Percentiles rank a stretch among this genome's conserved stretches.
phyloP scores from a whole-genome alignment of 2,329 filamentous ascomycete genomes.

The Cytospora leucostoma region DNA sequence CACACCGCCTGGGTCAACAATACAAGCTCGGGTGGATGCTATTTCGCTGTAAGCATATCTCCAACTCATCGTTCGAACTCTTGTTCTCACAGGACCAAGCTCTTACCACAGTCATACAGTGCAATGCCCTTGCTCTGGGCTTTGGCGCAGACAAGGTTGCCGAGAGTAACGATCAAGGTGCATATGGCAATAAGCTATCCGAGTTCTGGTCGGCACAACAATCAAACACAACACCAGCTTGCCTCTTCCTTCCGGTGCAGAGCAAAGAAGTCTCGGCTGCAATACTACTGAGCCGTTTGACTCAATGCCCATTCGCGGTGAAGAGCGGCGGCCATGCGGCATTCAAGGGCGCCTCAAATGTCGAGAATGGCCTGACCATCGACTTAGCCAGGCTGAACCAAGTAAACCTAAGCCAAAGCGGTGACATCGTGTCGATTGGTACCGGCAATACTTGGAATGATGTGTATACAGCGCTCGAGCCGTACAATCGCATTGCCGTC shows the following conservation, averaged over 20 bases:
- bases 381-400: background rate
- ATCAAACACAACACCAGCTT: background rate
- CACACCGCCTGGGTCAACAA: background rate
- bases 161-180: background rate
- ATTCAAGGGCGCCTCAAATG: background rate
- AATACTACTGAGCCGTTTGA: constrained; percentile 2
- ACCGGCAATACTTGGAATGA: background rate
- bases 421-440: background rate
- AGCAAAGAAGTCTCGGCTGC: background rate
- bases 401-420: background rate
- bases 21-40: background rate
- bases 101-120: background rate
- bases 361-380: constrained; percentile 12
- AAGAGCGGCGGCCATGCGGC: constrained; percentile 16
- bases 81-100: background rate
- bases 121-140: background rate
- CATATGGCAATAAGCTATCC: background rate
- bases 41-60: background rate
- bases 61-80: background rate
- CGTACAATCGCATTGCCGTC: background rate
- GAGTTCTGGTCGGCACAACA: background rate
- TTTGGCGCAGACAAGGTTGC: background rate
- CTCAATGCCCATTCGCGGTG: constrained; percentile 6
- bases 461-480: background rate
- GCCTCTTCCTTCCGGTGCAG: background rate